Percentiles rank a stretch among this genome's conserved stretches.
phyloP scores from a whole-genome alignment of 2,329 filamentous ascomycete genomes.

The Cytospora schulzeri region DNA sequence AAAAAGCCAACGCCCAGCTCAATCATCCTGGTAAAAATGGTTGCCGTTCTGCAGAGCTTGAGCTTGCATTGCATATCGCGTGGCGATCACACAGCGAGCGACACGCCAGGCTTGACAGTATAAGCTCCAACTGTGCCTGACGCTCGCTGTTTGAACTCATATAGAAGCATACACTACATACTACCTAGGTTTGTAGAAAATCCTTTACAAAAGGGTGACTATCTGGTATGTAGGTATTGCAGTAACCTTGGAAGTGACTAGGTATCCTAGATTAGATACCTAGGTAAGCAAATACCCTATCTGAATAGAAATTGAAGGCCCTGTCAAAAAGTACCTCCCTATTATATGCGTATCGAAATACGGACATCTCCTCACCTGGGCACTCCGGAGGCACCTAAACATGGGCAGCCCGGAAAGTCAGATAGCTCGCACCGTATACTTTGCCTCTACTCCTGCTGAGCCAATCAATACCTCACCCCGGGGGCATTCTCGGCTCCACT shows the following conservation, averaged over 20 bases:
- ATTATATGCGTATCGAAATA: neutral
- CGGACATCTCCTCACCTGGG: neutral
- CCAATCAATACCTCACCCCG: slow-evolving; percentile 18
- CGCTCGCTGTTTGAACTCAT: neutral
- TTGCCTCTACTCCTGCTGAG: neutral
- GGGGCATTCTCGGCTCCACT: slow-evolving; percentile 21
- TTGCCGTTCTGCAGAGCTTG: neutral
- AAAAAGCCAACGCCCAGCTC: neutral
- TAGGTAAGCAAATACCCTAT: neutral
- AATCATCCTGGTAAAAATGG: neutral
- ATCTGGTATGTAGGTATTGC: neutral
- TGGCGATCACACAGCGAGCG: neutral
- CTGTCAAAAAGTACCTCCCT: neutral
- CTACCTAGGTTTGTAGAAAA: neutral
- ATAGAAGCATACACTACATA: no score
- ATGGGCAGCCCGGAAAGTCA: neutral
- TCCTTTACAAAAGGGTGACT: neutral
- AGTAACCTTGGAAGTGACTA: neutral
- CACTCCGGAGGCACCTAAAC: neutral
- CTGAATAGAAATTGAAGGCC: neutral
- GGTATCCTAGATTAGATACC: neutral
- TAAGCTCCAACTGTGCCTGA: neutral
- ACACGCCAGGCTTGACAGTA: neutral
- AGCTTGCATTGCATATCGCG: neutral
- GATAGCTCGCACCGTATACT: slow-evolving; percentile 14